These are phyloP conservation scores for Aspergillus fijiensis DNA, from an alignment of 2,329 filamentous ascomycete genomes.

Conservation along the genomic window DNA sequence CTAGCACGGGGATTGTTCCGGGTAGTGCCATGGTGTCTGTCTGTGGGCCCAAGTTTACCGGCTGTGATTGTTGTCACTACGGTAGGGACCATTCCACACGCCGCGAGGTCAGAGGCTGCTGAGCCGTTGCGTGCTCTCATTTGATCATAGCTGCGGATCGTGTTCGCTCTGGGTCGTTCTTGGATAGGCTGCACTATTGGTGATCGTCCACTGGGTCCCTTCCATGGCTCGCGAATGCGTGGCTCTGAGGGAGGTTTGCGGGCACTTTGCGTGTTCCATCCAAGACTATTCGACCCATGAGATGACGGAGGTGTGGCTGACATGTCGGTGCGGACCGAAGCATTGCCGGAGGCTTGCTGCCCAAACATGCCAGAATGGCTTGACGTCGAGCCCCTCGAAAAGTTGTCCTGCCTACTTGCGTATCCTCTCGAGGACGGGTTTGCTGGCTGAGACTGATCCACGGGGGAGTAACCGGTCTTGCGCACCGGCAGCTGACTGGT, in stretches of 20 bases:
- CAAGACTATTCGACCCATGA: constrained; percentile 29
- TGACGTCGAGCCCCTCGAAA: constrained; percentile 65
- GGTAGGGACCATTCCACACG: constrained; percentile 27
- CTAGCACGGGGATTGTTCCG: constrained; percentile 35
- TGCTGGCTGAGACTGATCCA: constrained; percentile 8
- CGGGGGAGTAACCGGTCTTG: constrained; percentile 16
- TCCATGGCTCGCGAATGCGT: constrained; percentile 58
- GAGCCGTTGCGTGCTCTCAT: constrained; percentile 26
- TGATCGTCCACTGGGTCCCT: constrained; percentile 68
- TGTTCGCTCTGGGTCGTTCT: constrained; percentile 56
- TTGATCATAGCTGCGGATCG: constrained; percentile 22
- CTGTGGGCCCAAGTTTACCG: constrained; percentile 21
- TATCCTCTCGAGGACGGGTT: constrained; percentile 4
- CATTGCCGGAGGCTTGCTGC: constrained; percentile 55
- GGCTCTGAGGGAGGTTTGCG: constrained; percentile 36
- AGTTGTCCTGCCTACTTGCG: constrained; percentile 59
- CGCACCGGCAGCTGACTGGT: constrained; percentile 32
- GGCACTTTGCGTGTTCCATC: constrained; percentile 39
- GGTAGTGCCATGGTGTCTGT: constrained; percentile 21
- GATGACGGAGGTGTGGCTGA: constrained; percentile 27
- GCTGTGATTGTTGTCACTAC: constrained; percentile 36
- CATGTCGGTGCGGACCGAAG: constrained; percentile 26
- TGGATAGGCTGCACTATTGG: constrained; percentile 63
- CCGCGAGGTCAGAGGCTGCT: constrained; percentile 28
- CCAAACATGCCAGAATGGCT: constrained; percentile 56